Conservation (phyloP, 1,139 yeast species). For the Yamadazyma blattariae region DNA sequence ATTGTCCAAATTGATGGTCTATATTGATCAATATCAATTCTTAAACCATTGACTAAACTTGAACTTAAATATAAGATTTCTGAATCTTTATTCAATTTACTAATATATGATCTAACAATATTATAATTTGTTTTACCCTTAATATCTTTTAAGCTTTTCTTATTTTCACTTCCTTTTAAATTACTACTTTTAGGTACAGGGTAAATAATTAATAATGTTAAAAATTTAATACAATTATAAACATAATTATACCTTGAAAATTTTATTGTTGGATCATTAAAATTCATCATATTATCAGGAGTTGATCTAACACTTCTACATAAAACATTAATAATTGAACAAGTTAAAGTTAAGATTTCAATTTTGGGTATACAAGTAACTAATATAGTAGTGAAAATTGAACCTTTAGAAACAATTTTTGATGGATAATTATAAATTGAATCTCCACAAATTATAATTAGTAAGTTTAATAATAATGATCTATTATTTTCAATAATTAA, state of each 20-base stretch:
- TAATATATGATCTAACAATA: conserved; percentile 49
- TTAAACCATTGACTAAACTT: conserved; percentile 46
- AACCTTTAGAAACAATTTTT: conserved; percentile 49
- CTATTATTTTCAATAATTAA: conserved; percentile 62
- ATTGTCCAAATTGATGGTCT: conserved; percentile 48
- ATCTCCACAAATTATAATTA: conserved; percentile 63
- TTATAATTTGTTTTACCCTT: conserved; percentile 34
- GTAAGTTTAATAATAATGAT: conserved; percentile 59
- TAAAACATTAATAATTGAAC: conserved; percentile 65
- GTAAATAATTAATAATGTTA: conserved; percentile 61
- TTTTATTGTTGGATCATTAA: conserved; percentile 37
- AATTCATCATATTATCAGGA: conserved; percentile 35
- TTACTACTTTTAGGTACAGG: conserved; percentile 50
- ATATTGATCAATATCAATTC: conserved; percentile 13
- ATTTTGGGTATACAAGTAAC: conserved; percentile 52
- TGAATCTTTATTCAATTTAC: conserved; percentile 50
- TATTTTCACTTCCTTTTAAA: background rate
- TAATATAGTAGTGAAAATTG: conserved; percentile 55
- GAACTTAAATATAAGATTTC: conserved; percentile 50
- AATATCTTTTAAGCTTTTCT: too few relatives aligned
- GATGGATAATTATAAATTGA: conserved; percentile 53
- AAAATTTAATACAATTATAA: conserved; percentile 58
- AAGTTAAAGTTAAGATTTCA: conserved; percentile 52
- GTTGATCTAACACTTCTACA: conserved; percentile 35
- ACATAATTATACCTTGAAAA: conserved; percentile 46